Evolutionary conservation across 2,329 filamentous ascomycete genomes (phyloP).

Genomic region (Botrytis byssoidea): DNA sequence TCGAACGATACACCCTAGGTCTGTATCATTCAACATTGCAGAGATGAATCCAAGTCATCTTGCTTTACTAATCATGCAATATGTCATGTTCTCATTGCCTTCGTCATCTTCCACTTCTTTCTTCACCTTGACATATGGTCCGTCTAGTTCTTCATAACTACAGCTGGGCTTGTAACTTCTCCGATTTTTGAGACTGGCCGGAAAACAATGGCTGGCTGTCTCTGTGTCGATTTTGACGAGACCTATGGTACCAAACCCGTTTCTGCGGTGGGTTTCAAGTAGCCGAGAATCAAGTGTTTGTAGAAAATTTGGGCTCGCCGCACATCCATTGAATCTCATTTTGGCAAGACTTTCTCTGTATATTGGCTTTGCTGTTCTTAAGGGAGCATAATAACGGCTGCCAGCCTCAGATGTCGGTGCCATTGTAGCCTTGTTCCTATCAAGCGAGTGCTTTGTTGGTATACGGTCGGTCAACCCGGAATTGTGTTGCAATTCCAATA

Average conservation of each 20-base stretch:
- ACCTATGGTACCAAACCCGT: neutral
- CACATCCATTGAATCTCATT: neutral
- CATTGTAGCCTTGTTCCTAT: neutral
- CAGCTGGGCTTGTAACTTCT: neutral
- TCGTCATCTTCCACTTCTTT: neutral
- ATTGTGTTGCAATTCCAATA: too few relatives aligned
- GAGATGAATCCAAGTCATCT: neutral
- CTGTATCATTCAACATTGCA: neutral
- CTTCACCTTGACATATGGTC: neutral
- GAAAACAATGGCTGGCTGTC: too few relatives aligned
- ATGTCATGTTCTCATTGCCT: neutral
- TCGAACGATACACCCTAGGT: neutral
- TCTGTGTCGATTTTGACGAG: neutral
- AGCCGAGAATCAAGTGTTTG: neutral
- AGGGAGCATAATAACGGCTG: neutral
- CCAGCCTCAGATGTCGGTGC: neutral
- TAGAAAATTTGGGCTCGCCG: neutral
- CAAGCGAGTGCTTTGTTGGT: neutral
- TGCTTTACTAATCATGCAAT: neutral
- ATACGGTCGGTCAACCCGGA: too few relatives aligned
- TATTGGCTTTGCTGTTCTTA: neutral
- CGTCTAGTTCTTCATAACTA: neutral
- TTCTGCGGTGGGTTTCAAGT: neutral
- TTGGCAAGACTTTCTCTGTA: neutral
- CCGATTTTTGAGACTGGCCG: neutral